Base-by-base conservation (phyloP, 495 filamentous ascomycete species). In the Apiosordaria backusii region DNA sequence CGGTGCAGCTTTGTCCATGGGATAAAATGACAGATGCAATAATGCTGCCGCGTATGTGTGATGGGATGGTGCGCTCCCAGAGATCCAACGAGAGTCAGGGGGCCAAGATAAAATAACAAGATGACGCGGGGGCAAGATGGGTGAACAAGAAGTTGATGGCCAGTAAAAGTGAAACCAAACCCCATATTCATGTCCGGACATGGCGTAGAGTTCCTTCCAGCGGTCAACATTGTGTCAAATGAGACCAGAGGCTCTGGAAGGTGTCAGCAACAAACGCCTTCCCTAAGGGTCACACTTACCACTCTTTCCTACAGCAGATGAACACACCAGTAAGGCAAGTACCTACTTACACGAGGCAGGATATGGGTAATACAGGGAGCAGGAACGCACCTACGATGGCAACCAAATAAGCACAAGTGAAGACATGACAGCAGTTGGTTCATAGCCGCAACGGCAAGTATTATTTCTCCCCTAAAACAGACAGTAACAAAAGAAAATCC, bases 1-100 rank as follows among this genome's bases (percentile, higher is more conserved):
- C 73, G 68, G 50, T 55, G 60, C 59, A 45, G 6, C 35, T 24
- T 60, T 63, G 55, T 68, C 73, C 70, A 71, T 74, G 61, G 57
- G 68, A 53, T 61, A 62, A 53, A 27, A 22, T 15, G 19, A 25
- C 53, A 19, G 57, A n/a, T 50, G 24, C 18, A 22, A 65, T 45
- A 45, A 45, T 45, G 35, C 35, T 45, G 35, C 35, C 35, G n/a
- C 35, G 0, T 68, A 66, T 63, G 60, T 19, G 55, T 69, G 52
- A 54, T 7, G 53, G 45, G 53, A 54, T 54, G 16, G 21, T 61
- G 57, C 57, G 9, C 57, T 26, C 19, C 53, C 54, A 58, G 35
- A 62, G 52, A 61, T 63, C 27, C 63, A 69, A 63, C 61, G 67
- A 72, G 62, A 68, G 72, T 62, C 50, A 25, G 60, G 35, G 35